Base-by-base conservation (phyloP, 1,284 basidiomycete genomes). In the Rhodotorula glutinis region DNA sequence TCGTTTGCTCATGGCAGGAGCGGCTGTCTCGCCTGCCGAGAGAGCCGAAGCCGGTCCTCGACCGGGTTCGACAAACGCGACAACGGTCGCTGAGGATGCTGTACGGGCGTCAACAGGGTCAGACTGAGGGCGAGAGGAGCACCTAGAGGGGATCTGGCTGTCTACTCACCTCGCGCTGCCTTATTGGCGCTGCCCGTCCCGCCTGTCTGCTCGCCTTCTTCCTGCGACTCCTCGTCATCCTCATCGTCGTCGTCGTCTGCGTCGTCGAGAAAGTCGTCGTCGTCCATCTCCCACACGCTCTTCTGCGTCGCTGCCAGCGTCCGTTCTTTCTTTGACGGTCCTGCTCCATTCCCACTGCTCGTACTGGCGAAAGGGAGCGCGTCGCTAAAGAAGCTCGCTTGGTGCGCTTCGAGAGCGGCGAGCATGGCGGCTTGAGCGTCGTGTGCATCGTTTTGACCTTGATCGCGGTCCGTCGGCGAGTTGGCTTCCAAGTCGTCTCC, bases 251-350 rank as follows among this genome's bases (percentile, higher is more conserved):
- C 60, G 3, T 62, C 58, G 9, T 63, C 69, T 1, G 62, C 65
- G 19, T 66, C 65, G 19, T 68, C 65, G 40, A 70, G 63, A 13
- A 73, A 58, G 33, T 70, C 71, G 25, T 65, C 68, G 29, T 62
- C 59, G 9, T 52, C 63, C 63, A 73, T 62, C 46, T 73, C 71
- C 71, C 71, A 73, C 23, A 73, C 59, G 44, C 56, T 60, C 56
- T 72, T 72, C 57, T 44, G 55, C 57, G 47, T 57, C 27, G 13
- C 46, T 58, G 54, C 43, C 2, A 29, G 33, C 23, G 43, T 21
- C 43, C 43, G 43, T 21, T 16, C 43, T 11, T 38, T 38, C 33
- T 4, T 38, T 49, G 30, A 14, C 43, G 1, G 19, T 30, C 14
- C 30, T 2, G 25, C 29, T 19, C 25, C 41, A 21, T n/a, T n/a